phyloP scores from a whole-genome alignment of 202 grass and related monocot species.

The Musa balbisiana region DNA sequence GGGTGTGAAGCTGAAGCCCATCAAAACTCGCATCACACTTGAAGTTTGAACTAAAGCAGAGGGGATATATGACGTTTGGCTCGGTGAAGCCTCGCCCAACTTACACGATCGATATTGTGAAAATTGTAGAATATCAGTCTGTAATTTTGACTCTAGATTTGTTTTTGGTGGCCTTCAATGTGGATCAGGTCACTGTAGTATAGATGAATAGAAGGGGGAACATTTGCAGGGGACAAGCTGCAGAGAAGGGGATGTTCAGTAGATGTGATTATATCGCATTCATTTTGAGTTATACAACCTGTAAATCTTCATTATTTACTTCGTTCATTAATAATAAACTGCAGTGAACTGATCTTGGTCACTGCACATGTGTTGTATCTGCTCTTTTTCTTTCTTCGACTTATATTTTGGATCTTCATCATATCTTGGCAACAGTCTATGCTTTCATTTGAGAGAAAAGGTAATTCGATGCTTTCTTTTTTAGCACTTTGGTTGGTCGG shows the following conservation, averaged over 20 bases:
- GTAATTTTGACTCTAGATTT: no score
- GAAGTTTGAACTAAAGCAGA: conserved; percentile 32
- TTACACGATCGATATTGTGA: neutral
- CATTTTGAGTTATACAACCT: neutral
- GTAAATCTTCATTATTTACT: neutral
- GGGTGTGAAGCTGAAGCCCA: conserved; percentile 96
- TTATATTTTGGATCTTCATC: neutral
- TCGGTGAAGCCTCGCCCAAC: neutral
- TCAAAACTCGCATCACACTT: conserved; percentile 64
- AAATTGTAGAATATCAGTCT: neutral
- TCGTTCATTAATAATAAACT: neutral
- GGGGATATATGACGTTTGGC: neutral
- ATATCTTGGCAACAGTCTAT: neutral
- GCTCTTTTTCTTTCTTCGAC: neutral
- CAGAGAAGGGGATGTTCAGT: neutral
- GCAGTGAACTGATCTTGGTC: neutral
- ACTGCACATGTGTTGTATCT: neutral
- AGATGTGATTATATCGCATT: neutral
- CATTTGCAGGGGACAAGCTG: neutral
- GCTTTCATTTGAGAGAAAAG: neutral
- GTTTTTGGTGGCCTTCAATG: no score
- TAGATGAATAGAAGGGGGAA: conserved; percentile 1
- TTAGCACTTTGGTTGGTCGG: no score
- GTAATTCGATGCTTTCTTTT: no score
- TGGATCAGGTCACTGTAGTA: neutral